A percentile compares a stretch with the other conserved stretches of the same genome.
Conservation (phyloP, 2,329 filamentous ascomycete species). For the Beauveria australis region DNA sequence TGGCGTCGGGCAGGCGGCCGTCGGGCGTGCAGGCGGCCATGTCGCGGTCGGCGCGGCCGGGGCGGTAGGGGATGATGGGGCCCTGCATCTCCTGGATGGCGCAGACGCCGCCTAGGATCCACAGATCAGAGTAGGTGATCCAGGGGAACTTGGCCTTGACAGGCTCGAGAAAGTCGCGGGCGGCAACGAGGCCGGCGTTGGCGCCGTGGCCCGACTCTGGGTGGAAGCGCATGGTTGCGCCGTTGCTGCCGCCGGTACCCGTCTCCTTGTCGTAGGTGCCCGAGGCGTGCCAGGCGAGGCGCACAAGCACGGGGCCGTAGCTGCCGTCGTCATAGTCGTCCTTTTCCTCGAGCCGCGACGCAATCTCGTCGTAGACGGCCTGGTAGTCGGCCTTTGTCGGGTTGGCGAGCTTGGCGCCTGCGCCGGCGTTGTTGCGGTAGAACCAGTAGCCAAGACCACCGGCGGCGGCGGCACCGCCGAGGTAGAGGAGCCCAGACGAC, state of each 20-base stretch:
- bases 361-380: conserved; percentile 86
- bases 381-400: conserved; percentile 86
- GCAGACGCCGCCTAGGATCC: conserved; percentile 79
- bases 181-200: conserved; percentile 80
- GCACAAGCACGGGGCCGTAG: conserved; percentile 84
- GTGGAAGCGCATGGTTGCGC: conserved; percentile 91
- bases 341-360: conserved; percentile 71
- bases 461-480: conserved; percentile 49
- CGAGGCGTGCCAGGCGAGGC: conserved; percentile 88
- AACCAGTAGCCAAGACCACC: conserved; percentile 60
- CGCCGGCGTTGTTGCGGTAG: conserved; percentile 48
- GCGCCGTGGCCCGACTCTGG: conserved; percentile 87
- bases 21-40: conserved; percentile 83
- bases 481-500: conserved; percentile 43
- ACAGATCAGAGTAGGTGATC: conserved; percentile 95
- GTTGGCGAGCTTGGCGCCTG: conserved; percentile 50
- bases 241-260: conserved; percentile 86
- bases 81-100: conserved; percentile 95
- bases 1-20: conserved; percentile 74
- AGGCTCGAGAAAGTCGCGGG: conserved; percentile 87
- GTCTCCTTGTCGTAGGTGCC: conserved; percentile 89
- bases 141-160: conserved; percentile 85
- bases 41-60: conserved; percentile 75
- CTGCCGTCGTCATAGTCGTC: conserved; percentile 95
- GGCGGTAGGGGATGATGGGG: conserved; percentile 77